Conservation (phyloP, 768 basidiomycete species). For the Leccinum truebloodii region DNA sequence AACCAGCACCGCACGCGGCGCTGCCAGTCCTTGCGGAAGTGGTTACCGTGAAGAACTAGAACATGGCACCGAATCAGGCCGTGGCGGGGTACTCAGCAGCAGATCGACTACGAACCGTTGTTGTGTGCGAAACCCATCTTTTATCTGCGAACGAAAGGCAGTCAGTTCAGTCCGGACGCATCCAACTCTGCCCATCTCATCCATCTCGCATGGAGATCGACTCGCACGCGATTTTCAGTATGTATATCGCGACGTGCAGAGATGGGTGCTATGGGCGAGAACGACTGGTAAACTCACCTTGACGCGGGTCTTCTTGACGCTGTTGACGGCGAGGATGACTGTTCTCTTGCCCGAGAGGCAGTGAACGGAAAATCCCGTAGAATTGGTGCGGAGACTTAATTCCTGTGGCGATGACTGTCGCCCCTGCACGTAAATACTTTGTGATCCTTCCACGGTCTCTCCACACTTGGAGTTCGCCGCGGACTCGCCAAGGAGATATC, state of each 20-base stretch:
- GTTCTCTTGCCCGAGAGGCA: not conserved
- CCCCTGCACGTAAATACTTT: not conserved
- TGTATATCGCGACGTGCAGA: not conserved
- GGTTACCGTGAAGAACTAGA: slow-evolving; percentile 86
- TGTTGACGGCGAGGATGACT: slow-evolving; percentile 24
- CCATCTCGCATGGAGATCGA: slow-evolving; percentile 18
- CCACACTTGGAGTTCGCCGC: not conserved
- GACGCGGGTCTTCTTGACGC: slow-evolving; percentile 34
- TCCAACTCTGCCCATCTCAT: slow-evolving; percentile 22
- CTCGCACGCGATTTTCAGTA: slow-evolving; percentile 1
- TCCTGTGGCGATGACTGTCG: not conserved
- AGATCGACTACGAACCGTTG: slow-evolving; percentile 28
- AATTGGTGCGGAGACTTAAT: slow-evolving; percentile 33
- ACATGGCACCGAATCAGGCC: slow-evolving; percentile 13
- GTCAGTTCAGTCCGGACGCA: slow-evolving; percentile 23
- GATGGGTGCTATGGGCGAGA: not conserved
- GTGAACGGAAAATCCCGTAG: slow-evolving; percentile 28
- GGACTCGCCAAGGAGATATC: not conserved
- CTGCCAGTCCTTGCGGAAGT: slow-evolving; percentile 99
- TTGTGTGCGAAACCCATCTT: slow-evolving; percentile 39
- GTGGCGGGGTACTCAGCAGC: slow-evolving; percentile 29
- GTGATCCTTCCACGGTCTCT: too few relatives aligned
- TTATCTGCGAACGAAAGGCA: slow-evolving; percentile 25
- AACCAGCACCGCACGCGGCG: slow-evolving; percentile 96
- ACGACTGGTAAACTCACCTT: slow-evolving; percentile 29